These are phyloP conservation scores for Chytriomyces sp. DNA, from an alignment of 192 early-diverging fungal species.

Conservation along the genomic window DNA sequence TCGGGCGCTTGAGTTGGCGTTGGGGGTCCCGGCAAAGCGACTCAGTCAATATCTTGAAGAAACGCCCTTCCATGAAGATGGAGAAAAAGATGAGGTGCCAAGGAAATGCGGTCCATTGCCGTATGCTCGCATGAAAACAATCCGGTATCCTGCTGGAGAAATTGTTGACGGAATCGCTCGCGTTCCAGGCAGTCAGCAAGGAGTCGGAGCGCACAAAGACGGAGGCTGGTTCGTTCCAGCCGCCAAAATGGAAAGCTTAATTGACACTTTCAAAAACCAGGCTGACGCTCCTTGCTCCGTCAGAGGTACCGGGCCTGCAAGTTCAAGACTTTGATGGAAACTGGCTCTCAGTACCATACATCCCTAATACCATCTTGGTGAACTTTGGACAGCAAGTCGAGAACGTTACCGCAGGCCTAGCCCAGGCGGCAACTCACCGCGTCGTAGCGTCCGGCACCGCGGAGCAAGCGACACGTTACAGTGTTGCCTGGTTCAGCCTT, in stretches of 20 bases:
- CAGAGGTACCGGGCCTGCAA: background rate
- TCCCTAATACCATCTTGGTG: background rate
- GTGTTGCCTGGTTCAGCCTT: background rate
- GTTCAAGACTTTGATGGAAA: slow-evolving; percentile 9
- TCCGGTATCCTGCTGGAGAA: slow-evolving; percentile 5
- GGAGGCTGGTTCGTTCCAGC: slow-evolving; percentile 2
- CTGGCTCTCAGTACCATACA: background rate
- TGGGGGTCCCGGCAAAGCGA: background rate
- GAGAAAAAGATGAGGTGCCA: background rate
- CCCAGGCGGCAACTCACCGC: slow-evolving; percentile 3
- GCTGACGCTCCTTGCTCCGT: background rate
- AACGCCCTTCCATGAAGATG: no score
- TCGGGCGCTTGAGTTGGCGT: background rate
- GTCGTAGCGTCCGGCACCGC: background rate
- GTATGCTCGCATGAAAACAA: slow-evolving; percentile 8
- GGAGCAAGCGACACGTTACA: background rate
- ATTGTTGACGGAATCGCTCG: background rate
- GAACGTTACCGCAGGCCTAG: background rate
- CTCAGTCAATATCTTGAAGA: background rate
- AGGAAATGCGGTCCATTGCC: background rate
- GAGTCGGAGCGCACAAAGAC: slow-evolving; percentile 12
- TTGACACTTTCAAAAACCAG: no score
- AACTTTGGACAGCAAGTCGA: slow-evolving; percentile 19
- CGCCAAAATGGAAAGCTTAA: no score
- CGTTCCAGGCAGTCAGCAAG: background rate